Conservation (phyloP, 2,329 filamentous ascomycete genomes). For the Keithomyces neogunnii region DNA sequence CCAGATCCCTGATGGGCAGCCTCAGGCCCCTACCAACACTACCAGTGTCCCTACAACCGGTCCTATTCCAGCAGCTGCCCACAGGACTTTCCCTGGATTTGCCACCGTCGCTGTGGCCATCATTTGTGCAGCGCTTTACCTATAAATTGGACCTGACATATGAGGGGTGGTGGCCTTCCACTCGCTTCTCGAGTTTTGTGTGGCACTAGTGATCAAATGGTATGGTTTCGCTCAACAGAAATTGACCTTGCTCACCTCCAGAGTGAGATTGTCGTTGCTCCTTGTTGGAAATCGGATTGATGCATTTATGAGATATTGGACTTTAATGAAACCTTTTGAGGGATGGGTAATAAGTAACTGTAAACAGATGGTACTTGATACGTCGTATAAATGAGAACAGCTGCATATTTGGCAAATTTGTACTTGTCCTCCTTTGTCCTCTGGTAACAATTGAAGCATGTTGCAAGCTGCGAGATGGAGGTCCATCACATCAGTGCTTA, state of each 20-base stretch:
- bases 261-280: neutral
- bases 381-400: conserved; percentile 1
- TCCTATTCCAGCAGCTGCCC: conserved; percentile 4
- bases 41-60: conserved; percentile 10
- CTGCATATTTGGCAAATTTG: neutral
- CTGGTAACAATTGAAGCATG: neutral
- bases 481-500: neutral
- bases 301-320: neutral
- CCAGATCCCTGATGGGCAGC: conserved; percentile 23
- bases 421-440: neutral
- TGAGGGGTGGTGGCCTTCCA: too few relatives aligned
- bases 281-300: neutral
- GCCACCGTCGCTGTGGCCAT: conserved; percentile 8
- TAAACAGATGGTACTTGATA: conserved; percentile 1
- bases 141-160: conserved; percentile 7
- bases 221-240: neutral
- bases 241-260: neutral
- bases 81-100: conserved; percentile 8
- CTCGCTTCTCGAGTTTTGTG: neutral
- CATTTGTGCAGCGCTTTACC: conserved; percentile 11
- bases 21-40: conserved; percentile 16
- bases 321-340: neutral
- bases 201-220: neutral
- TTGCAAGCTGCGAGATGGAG: neutral
- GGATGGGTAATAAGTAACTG: conserved; percentile 3